Evolutionary conservation across 2,329 filamentous ascomycete species (phyloP), one percentile per base, ranked within the genome.

Genomic region (Aspergillus terreus): DNA sequence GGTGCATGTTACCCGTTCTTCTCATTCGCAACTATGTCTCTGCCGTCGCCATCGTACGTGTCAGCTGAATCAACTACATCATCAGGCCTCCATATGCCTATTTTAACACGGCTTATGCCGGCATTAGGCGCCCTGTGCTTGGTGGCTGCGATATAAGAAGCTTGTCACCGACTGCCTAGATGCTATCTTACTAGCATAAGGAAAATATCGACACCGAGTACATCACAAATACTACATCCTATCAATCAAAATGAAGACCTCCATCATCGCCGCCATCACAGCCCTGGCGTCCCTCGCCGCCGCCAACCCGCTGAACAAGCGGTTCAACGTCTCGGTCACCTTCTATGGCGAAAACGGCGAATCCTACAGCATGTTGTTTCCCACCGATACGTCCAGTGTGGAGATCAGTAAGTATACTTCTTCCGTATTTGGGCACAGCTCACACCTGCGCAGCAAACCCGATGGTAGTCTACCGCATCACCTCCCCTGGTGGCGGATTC

Each of bases 311-410:
- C 4, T 41, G 14, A 21, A 49, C 19, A 49, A 49, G 27, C 40
- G 47, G n/a, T 52, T 55, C n/a, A 32, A 55, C 36, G 53, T 55
- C 21, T 45, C 44, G 1, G 42, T 51, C 35, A 53, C 47, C n/a
- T 53, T 53, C 44, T 41, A 53, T 21, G 53, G 53, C 23, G 50
- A 27, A 4, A 36, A 44, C 17, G 27, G 36, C 27, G 36, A 53
- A 15, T 51, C 40, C 1, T 51, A 51, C 47, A 23, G 30, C 45
- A 44, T 40, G 45, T 15, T 38, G 7, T 46, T 56, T 14, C 51
- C 53, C 1, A 41, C 50, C 14, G 53, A 55, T 15, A 21, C n/a
- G 1, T 36, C 36, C 32, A 25, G 15, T 7, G 50, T 52, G 2
- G 19, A 32, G 2, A 52, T 55, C 9, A 41, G 53, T 50, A 50